Base-by-base conservation (phyloP, 352 stramenopile genomes). In the Phytophthora gonapodyides region DNA sequence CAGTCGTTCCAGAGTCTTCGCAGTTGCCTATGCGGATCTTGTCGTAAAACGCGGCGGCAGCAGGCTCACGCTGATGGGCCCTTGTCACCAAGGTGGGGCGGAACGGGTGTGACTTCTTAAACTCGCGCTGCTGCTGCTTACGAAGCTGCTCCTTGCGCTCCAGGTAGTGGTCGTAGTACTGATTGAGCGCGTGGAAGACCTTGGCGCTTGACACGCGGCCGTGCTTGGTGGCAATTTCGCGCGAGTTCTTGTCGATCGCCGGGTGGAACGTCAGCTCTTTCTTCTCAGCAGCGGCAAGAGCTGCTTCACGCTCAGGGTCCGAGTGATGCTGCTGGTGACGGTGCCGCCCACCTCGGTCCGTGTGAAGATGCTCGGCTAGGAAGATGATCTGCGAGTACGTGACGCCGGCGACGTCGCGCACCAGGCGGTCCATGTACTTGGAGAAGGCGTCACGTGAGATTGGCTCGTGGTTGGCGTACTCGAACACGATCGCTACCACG, bases 371-470 rank as follows among this genome's bases (percentile, higher is more conserved):
- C 19, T 90, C 73, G 1, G 79, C 70, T 15, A 93, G 57, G 58
- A 89, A 88, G 15, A 93, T 66, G 12, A 93, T 75, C 51, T 93
- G 80, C 10, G 82, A 91, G 60, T 89, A 87, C 15, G 82, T 90
- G 13, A 91, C 50, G 1, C 76, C 80, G 5, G 76, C 78, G 12
- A 88, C 76, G 16, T 92, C 75, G 4, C 48, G 49, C 47, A 91
- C 75, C 16, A 91, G 71, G 17, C 75, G 76, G n/a, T 91, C 82
- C 73, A 93, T 87, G 55, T 74, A 80, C 7, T 7, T 15, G 3
- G 64, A 62, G 49, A 93, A 91, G 3, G 61, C 64, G 16, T 55
- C 43, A 7, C 62, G 65, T 16, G 73, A 67, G 33, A 93, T 77
- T 10, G 82, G 60, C 24, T 55, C 55, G 43, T 83, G 67, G 45